phyloP scores from a whole-genome alignment of 805 yeast genomes.

The Kurtzmaniella cleridarum region DNA sequence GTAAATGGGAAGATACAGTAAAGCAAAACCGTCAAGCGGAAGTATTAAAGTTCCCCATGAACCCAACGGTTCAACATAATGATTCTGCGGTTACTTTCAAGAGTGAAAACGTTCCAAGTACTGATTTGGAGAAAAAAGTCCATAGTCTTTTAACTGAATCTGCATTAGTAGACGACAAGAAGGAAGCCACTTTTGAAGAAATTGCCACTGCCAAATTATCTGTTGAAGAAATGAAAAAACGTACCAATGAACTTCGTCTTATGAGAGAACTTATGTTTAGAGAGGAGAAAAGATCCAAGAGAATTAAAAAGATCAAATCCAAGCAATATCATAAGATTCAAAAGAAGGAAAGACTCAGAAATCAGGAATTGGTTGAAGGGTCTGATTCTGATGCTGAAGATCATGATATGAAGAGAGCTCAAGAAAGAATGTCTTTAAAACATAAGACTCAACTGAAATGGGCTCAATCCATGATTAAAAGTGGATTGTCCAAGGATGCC shows the following conservation, averaged over 20 bases:
- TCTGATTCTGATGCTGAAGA: slow-evolving; percentile 53
- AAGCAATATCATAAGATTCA: slow-evolving; percentile 81
- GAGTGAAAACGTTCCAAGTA: slow-evolving; percentile 37
- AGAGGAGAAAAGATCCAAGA: slow-evolving; percentile 84
- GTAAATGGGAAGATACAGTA: slow-evolving; percentile 84
- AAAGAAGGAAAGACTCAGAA: slow-evolving; percentile 74
- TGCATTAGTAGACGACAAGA: slow-evolving; percentile 62
- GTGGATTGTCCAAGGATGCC: slow-evolving; percentile 86
- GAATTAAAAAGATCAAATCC: slow-evolving; percentile 92
- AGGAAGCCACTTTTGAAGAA: slow-evolving; percentile 82
- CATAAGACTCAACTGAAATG: slow-evolving; percentile 86
- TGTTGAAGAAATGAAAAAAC: slow-evolving; percentile 68
- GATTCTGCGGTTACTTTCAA: slow-evolving; percentile 49
- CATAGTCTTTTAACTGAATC: slow-evolving; percentile 58
- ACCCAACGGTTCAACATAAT: slow-evolving; percentile 41
- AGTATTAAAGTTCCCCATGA: slow-evolving; percentile 71
- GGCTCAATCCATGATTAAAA: slow-evolving; percentile 86
- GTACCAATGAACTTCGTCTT: slow-evolving; percentile 76
- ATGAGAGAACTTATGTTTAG: slow-evolving; percentile 97
- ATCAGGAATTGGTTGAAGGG: slow-evolving; percentile 62
- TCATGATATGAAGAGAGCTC: slow-evolving; percentile 71
- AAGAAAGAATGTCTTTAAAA: slow-evolving; percentile 86
- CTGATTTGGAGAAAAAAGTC: slow-evolving; percentile 65
- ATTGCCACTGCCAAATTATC: slow-evolving; percentile 76
- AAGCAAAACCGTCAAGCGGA: slow-evolving; percentile 78